Percentiles rank a stretch among this genome's conserved stretches.
Conservation (phyloP, 2,329 filamentous ascomycete genomes). For the Emericellopsis atlantica region DNA sequence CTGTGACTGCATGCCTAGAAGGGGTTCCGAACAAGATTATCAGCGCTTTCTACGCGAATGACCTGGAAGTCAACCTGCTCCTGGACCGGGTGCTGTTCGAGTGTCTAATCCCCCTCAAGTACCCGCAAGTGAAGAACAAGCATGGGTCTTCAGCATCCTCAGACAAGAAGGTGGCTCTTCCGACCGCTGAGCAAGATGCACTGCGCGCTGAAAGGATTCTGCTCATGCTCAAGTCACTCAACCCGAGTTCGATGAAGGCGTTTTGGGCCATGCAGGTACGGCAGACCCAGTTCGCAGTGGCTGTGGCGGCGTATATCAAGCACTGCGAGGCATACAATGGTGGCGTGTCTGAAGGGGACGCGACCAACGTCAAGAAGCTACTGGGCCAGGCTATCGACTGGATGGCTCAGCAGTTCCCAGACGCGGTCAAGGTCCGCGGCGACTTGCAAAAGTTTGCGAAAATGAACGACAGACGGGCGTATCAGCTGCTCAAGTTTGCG, state of each 20-base stretch:
- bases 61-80: constrained; percentile 70
- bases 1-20: constrained; percentile 60
- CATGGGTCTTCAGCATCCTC: constrained; percentile 40
- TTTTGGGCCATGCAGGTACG: constrained; percentile 79
- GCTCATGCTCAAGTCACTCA: constrained; percentile 66
- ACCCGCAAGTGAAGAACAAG: constrained; percentile 55
- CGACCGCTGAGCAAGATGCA: constrained; percentile 55
- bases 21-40: constrained; percentile 77
- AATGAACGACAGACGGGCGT: constrained; percentile 76
- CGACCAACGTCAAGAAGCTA: constrained; percentile 55
- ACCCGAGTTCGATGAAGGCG: constrained; percentile 66
- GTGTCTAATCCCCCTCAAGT: constrained; percentile 77
- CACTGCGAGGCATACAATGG: constrained; percentile 86
- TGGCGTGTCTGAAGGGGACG: constrained; percentile 63
- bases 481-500: constrained; percentile 78
- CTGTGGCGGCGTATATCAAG: constrained; percentile 64
- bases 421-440: constrained; percentile 54
- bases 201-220: constrained; percentile 77
- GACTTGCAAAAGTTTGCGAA: constrained; percentile 89
- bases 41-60: constrained; percentile 82
- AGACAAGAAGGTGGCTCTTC: constrained; percentile 23
- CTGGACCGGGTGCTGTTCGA: constrained; percentile 81
- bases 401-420: constrained; percentile 64
- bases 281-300: constrained; percentile 61
- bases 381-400: constrained; percentile 63